Percentiles rank a stretch among this genome's conserved stretches.
phyloP scores from a whole-genome alignment of 192 early-diverging fungal genomes.

The Physocladia obscura region DNA sequence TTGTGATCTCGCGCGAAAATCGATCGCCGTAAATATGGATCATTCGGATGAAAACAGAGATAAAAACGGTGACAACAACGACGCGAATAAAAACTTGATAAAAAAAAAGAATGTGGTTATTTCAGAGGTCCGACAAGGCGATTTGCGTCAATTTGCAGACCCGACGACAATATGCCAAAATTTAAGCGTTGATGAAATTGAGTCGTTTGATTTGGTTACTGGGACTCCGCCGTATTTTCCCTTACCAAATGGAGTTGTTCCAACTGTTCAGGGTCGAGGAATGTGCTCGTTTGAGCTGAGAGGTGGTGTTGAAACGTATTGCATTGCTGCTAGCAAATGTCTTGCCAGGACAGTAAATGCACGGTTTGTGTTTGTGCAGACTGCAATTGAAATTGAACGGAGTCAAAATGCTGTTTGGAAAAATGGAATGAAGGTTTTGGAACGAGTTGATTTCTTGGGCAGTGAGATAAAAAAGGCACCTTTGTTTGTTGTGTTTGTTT shows the following conservation, averaged over 20 bases:
- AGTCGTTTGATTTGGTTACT: constrained; percentile 36
- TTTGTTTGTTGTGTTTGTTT: constrained; percentile 41
- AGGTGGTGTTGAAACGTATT: constrained; percentile 40
- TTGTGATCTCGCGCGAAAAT: constrained; percentile 32
- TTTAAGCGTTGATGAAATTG: neutral
- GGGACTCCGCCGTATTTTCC: constrained; percentile 50
- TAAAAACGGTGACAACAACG: neutral
- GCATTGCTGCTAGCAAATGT: constrained; percentile 13
- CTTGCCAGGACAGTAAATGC: neutral
- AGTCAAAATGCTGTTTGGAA: constrained; percentile 12
- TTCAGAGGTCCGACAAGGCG: constrained; percentile 26
- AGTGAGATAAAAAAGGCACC: constrained; percentile 6
- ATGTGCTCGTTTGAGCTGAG: constrained; percentile 47
- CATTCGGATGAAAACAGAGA: neutral
- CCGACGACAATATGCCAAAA: neutral
- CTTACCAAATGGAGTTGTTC: constrained; percentile 27
- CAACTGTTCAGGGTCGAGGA: constrained; percentile 29
- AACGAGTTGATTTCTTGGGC: constrained; percentile 35
- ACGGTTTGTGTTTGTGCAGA: constrained; percentile 38
- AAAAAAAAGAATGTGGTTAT: neutral
- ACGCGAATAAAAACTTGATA: no score
- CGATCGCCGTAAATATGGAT: constrained; percentile 30
- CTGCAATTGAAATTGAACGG: constrained; percentile 29
- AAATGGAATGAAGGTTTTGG: constrained; percentile 23
- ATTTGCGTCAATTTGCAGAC: constrained; percentile 23